Evolutionary conservation across 768 basidiomycete species (phyloP).

Genomic region (Leccinum imitatum): DNA sequence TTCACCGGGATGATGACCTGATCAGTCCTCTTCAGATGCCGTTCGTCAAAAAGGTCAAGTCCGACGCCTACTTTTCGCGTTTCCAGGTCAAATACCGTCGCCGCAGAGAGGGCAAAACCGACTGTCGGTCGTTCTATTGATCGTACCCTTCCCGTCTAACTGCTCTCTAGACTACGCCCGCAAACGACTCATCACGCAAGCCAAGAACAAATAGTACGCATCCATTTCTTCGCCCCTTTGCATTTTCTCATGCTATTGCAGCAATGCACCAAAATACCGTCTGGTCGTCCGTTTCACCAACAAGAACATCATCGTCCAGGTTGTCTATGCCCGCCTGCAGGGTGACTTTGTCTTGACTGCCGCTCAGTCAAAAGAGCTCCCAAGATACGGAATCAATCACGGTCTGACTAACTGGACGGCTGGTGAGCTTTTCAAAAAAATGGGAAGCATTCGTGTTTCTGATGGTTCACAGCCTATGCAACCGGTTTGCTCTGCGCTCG

Average conservation of each 20-base stretch:
- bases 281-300: slow-evolving; percentile 99
- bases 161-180: slow-evolving; percentile 85
- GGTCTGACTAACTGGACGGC: slow-evolving; percentile 99
- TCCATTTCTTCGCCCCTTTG: neutral
- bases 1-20: slow-evolving; percentile 31
- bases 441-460: neutral
- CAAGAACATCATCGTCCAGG: slow-evolving; percentile 91
- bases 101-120: slow-evolving; percentile 97
- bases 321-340: slow-evolving; percentile 95
- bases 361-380: slow-evolving; percentile 89
- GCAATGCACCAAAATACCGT: slow-evolving; percentile 97
- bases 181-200: slow-evolving; percentile 94
- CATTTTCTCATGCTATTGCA: slow-evolving; percentile 28
- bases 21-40: slow-evolving; percentile 61
- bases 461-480: slow-evolving; percentile 71
- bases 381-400: slow-evolving; percentile 94
- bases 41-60: slow-evolving; percentile 97
- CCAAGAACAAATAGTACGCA: slow-evolving; percentile 97
- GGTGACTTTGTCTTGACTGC: slow-evolving; percentile 92
- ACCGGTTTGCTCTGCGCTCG: slow-evolving; percentile 95
- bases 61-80: slow-evolving; percentile 95
- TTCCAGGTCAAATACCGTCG: slow-evolving; percentile 99
- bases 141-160: slow-evolving; percentile 8
- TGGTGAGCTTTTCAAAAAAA: slow-evolving; percentile 45
- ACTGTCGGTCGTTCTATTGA: slow-evolving; percentile 58